phyloP scores from a whole-genome alignment of 306 rosid genomes.

The Senna siamea region DNA sequence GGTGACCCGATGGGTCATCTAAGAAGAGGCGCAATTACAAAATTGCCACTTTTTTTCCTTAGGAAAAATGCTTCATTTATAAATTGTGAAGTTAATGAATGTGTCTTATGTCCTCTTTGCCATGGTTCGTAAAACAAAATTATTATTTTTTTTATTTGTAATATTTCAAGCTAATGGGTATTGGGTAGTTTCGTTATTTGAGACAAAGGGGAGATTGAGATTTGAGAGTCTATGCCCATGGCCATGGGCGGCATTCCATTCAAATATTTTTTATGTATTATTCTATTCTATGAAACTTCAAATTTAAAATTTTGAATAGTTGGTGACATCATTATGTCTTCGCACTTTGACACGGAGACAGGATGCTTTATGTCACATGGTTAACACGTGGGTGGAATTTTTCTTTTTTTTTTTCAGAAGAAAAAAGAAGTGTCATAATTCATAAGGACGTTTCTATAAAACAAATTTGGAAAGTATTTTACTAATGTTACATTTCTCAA shows the following conservation, averaged over 20 bases:
- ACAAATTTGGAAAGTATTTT: no score
- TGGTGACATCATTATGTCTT: background rate
- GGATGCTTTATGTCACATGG: background rate
- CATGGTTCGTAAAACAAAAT: no score
- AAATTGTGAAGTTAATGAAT: background rate
- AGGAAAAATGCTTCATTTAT: background rate
- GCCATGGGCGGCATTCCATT: slow-evolving; percentile 14
- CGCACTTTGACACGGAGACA: background rate
- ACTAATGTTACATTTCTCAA: background rate
- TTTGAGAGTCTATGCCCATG: no score
- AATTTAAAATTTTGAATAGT: background rate
- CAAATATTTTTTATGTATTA: background rate
- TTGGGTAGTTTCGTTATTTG: slow-evolving; percentile 17
- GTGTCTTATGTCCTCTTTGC: background rate
- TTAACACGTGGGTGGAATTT: background rate
- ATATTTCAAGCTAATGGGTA: background rate
- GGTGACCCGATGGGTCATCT: background rate
- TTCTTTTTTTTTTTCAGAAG: no score
- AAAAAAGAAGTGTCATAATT: no score
- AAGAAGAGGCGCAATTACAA: slow-evolving; percentile 16
- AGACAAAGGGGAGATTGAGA: background rate
- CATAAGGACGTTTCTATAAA: no score
- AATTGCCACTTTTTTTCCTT: background rate
- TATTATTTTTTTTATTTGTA: no score
- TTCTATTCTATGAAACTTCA: background rate